Evolutionary conservation across 164 flowering plant genomes (phyloP).

Genomic region (Houttuynia cordata): DNA sequence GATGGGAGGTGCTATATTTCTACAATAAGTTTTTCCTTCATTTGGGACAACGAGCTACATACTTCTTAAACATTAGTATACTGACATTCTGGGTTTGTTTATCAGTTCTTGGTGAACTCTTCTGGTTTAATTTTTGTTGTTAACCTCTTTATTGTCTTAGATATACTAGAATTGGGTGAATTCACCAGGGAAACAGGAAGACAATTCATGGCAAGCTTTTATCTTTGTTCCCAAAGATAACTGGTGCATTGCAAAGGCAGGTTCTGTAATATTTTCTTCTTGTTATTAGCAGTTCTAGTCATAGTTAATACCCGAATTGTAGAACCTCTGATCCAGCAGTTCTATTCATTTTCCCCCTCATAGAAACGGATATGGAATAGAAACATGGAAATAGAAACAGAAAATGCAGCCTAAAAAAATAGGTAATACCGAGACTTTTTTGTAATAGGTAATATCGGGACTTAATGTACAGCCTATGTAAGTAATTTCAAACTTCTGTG

Average conservation of each 20-base stretch:
- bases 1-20: constrained; percentile 97
- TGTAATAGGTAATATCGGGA: too few relatives aligned
- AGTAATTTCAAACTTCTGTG: too few relatives aligned
- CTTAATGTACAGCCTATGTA: too few relatives aligned
- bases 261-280: constrained; percentile 9
- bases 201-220: constrained; percentile 98
- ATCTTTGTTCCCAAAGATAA: constrained; percentile 66
- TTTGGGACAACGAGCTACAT: not conserved
- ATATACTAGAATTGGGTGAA: constrained; percentile 97
- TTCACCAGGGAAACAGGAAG: constrained; percentile 84
- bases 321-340: too few relatives aligned
- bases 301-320: too few relatives aligned
- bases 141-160: constrained; percentile 24
- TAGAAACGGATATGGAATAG: too few relatives aligned
- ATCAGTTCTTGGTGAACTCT: not conserved
- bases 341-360: too few relatives aligned
- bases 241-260: constrained; percentile 85
- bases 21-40: constrained; percentile 70
- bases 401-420: not conserved
- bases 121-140: too few relatives aligned
- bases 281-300: not conserved
- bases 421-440: too few relatives aligned
- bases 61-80: not conserved
- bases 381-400: not conserved
- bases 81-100: too few relatives aligned